Conservation (phyloP, 2,329 filamentous ascomycete genomes). For the Dryadomyces quercivorus region DNA sequence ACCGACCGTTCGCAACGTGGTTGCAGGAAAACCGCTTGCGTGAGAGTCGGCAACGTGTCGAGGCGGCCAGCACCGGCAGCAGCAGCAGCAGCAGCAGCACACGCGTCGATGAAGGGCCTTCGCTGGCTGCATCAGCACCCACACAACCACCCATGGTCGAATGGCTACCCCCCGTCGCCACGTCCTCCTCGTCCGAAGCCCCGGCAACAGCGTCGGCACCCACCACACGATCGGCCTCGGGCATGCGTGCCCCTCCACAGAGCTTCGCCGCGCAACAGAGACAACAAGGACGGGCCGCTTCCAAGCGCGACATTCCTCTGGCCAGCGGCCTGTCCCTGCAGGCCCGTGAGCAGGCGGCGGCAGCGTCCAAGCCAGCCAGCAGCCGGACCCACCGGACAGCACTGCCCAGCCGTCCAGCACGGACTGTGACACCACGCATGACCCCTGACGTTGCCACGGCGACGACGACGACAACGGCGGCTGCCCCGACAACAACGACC, state of each 20-base stretch:
- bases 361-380: not conserved
- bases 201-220: not conserved
- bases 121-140: slow-evolving; percentile 1
- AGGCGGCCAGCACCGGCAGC: not conserved
- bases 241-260: slow-evolving; percentile 44
- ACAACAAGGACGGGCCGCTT: slow-evolving; percentile 34
- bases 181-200: slow-evolving; percentile 18
- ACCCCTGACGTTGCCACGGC: not conserved
- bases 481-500: too few species aligned
- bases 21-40: slow-evolving; percentile 36
- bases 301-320: slow-evolving; percentile 10
- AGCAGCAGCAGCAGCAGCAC: slow-evolving; percentile 1
- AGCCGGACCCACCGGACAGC: not conserved
- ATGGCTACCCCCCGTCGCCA: slow-evolving; percentile 10
- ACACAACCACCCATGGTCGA: slow-evolving; percentile 8
- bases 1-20: slow-evolving; percentile 51
- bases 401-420: not conserved
- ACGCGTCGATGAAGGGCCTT: not conserved
- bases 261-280: slow-evolving; percentile 57
- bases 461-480: not conserved
- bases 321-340: slow-evolving; percentile 11
- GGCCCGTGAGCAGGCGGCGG: slow-evolving; percentile 10
- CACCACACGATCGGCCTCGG: slow-evolving; percentile 10
- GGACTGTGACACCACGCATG: not conserved
- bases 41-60: not conserved